These are phyloP conservation scores for Penicillium herquei DNA, from an alignment of 495 filamentous ascomycete species.

Conservation along the genomic window DNA sequence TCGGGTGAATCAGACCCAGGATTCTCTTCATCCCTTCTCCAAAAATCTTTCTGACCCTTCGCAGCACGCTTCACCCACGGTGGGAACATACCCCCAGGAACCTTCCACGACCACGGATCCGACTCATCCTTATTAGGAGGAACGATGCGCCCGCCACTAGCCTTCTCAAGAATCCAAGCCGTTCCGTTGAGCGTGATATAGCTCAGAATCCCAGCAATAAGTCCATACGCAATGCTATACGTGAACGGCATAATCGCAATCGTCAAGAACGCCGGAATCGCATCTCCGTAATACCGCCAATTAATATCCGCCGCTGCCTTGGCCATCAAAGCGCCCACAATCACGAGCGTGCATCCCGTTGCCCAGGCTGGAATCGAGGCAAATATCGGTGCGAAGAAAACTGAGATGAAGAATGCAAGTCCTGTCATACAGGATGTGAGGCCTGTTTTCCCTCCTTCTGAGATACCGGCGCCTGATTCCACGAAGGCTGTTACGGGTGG, in stretches of 20 bases:
- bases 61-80: slow-evolving; percentile 62
- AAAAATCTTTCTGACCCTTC: slow-evolving; percentile 68
- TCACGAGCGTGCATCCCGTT: slow-evolving; percentile 76
- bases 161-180: slow-evolving; percentile 63
- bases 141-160: slow-evolving; percentile 64
- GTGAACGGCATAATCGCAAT: slow-evolving; percentile 86
- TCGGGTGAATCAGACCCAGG: slow-evolving; percentile 8
- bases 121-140: slow-evolving; percentile 70
- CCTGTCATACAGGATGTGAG: slow-evolving; percentile 77
- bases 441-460: slow-evolving; percentile 77
- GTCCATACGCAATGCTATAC: slow-evolving; percentile 75
- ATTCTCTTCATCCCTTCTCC: slow-evolving; percentile 45
- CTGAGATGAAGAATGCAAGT: slow-evolving; percentile 77
- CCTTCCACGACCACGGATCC: slow-evolving; percentile 69
- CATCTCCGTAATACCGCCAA: slow-evolving; percentile 77
- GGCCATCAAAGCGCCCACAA: slow-evolving; percentile 81
- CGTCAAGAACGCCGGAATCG: slow-evolving; percentile 76
- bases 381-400: slow-evolving; percentile 86
- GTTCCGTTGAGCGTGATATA: slow-evolving; percentile 68
- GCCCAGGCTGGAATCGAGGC: slow-evolving; percentile 83
- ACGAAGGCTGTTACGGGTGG: slow-evolving; percentile 81
- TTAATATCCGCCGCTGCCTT: slow-evolving; percentile 74
- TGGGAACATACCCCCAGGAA: slow-evolving; percentile 67
- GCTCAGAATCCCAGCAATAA: slow-evolving; percentile 73
- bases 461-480: slow-evolving; percentile 80